These are phyloP conservation scores for Clavulina sp. DNA, from an alignment of 768 basidiomycete species.

Conservation along the genomic window DNA sequence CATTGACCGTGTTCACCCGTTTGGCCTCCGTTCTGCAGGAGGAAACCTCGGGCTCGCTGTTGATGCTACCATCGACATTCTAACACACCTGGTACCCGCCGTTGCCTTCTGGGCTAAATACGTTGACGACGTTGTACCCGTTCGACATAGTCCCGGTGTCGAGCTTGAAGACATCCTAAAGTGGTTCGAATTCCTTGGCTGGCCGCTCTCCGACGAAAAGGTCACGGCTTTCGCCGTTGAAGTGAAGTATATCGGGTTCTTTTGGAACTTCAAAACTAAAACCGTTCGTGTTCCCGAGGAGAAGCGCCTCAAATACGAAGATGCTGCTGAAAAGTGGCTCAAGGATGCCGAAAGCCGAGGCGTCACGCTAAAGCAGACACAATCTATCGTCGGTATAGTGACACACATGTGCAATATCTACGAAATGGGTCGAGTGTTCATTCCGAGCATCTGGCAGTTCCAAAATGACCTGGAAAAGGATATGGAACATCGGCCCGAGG, in stretches of 20 bases:
- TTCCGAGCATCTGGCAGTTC: slow-evolving; percentile 9
- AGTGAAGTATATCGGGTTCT: background rate
- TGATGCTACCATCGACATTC: background rate
- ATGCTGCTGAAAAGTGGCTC: slow-evolving; percentile 20
- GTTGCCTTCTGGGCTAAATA: slow-evolving; percentile 4
- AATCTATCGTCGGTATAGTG: slow-evolving; percentile 26
- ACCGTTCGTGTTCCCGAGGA: background rate
- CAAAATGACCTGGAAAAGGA: background rate
- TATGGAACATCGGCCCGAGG: too few relatives aligned
- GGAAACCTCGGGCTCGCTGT: background rate
- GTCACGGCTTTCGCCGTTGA: background rate
- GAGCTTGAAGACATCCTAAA: slow-evolving; percentile 11
- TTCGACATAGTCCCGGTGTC: slow-evolving; percentile 14
- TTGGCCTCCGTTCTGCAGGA: background rate
- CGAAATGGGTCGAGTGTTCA: slow-evolving; percentile 16
- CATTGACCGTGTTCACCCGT: background rate
- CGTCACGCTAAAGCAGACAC: slow-evolving; percentile 25
- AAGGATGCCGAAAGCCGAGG: slow-evolving; percentile 21
- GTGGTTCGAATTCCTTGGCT: background rate
- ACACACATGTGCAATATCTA: too few relatives aligned
- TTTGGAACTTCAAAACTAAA: background rate
- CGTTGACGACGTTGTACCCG: slow-evolving; percentile 15
- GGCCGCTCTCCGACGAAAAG: background rate
- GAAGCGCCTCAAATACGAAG: background rate
- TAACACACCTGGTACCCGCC: background rate